Conservation (phyloP, 176 grass and related monocot genomes). For the Pontederia crassipes region DNA sequence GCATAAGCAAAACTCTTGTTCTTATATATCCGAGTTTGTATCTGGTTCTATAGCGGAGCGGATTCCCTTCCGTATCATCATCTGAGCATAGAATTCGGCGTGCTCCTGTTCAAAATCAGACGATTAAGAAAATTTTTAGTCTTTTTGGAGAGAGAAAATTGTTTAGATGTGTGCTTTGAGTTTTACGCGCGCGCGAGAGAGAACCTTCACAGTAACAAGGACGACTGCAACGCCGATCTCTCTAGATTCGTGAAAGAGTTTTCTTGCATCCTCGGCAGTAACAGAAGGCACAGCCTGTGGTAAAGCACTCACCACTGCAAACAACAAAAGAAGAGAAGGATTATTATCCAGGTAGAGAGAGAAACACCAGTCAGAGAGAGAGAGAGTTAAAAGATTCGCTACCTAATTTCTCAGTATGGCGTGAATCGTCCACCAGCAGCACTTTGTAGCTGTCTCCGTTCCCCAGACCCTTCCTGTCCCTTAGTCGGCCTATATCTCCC, state of each 20-base stretch:
- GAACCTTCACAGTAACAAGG: slow-evolving; percentile 57
- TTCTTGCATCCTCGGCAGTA: slow-evolving; percentile 35
- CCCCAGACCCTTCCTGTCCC: slow-evolving; percentile 27
- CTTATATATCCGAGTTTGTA: slow-evolving; percentile 32
- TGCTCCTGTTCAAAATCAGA: slow-evolving; percentile 50
- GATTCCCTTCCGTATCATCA: slow-evolving; percentile 52
- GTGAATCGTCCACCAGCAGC: slow-evolving; percentile 53
- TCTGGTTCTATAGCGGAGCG: slow-evolving; percentile 68
- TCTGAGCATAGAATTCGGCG: slow-evolving; percentile 61
- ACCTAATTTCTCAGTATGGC: slow-evolving; percentile 56
- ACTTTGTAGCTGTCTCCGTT: slow-evolving; percentile 64
- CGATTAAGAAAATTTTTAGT: not conserved
- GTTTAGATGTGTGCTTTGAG: not conserved
- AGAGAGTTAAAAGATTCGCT: not conserved
- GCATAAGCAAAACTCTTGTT: too few species aligned
- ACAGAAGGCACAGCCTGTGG: slow-evolving; percentile 57
- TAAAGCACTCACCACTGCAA: slow-evolving; percentile 51
- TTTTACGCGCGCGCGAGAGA: not conserved
- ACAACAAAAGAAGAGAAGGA: not conserved
- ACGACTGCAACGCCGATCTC: slow-evolving; percentile 46
- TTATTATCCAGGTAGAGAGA: not conserved
- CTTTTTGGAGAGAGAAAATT: not conserved
- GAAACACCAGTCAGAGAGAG: not conserved
- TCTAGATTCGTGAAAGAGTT: slow-evolving; percentile 54
- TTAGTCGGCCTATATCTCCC: slow-evolving; percentile 41